Evolutionary conservation across 1,284 basidiomycete genomes (phyloP).

Genomic region (Puccinia polysora): DNA sequence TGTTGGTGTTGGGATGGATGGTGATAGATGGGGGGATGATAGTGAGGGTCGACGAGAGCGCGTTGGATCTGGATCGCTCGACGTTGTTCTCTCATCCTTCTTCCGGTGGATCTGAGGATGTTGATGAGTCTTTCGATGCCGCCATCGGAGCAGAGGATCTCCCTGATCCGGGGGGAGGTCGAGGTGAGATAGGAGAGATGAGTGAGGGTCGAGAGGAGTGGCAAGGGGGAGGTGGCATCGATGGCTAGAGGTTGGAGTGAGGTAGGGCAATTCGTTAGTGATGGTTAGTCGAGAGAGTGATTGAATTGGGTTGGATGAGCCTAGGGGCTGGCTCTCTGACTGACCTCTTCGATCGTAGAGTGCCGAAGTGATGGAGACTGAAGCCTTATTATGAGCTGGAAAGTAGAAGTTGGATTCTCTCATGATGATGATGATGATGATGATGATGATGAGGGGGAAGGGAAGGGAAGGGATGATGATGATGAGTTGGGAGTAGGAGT

Average conservation of each 20-base stretch:
- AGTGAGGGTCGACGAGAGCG: constrained; percentile 2
- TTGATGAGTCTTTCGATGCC: constrained; percentile 91
- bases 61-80: too few relatives aligned
- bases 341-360: constrained; percentile 91
- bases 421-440: constrained; percentile 34
- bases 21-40: background rate
- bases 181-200: constrained; percentile 96
- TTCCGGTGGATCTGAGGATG: constrained; percentile 57
- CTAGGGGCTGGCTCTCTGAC: constrained; percentile 50
- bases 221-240: constrained; percentile 82
- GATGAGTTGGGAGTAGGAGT: background rate
- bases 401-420: constrained; percentile 93
- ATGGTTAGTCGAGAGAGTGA: background rate
- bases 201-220: constrained; percentile 92
- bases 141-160: constrained; percentile 96
- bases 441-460: constrained; percentile 9
- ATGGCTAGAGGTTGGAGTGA: constrained; percentile 62
- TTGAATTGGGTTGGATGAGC: background rate
- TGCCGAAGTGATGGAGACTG: constrained; percentile 87
- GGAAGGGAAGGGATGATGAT: constrained; percentile 18
- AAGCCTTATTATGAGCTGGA: constrained; percentile 89
- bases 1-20: constrained; percentile 44
- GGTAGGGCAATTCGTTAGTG: background rate
- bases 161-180: constrained; percentile 92
- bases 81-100: constrained; percentile 44